Base-by-base conservation (phyloP, 345 rosid genomes). In the Eucalyptus fibrosa region DNA sequence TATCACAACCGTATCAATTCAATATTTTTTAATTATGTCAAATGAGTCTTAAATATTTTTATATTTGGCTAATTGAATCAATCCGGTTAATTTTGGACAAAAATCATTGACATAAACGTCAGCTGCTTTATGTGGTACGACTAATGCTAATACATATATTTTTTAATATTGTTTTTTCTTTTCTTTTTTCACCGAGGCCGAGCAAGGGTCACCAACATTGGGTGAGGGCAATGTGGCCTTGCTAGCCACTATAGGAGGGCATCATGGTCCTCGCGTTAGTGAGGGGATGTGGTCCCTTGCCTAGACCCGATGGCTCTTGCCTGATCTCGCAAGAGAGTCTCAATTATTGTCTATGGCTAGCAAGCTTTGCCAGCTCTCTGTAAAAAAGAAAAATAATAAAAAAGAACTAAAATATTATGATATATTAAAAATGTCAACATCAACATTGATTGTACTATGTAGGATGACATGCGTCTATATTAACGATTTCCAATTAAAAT, bases 401-500 rank as follows among this genome's bases (percentile, higher is more conserved):
- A 8, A 53, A 53, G 1, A 24, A 24, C 4, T 56, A 23, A 56
- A 56, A 24, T 10, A 2, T 19, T 53, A 53, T 56, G 13, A 56
- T 23, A 10, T 56, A 9, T 56, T 56, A 10, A 10, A 24, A 56
- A 56, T 56, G 1, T 56, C 62, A 9, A 24, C 0, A 56, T 56
- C 3, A 2, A 0, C 1, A 1, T 0, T 8, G 1, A 3, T 19
- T 2, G 1, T 56, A 2, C 1, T 1, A 1, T 23, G 13, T 24
- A 56, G 3, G 62, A 56, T 3, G 7, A 23, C 1, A 0, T 4
- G 8, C 0, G 1, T 23, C 0, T 56, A 24, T 24, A 10, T 56
- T 24, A 56, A 0, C 0, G 2, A 9, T 56, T 56, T 56, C 3
- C 14, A 23, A 56, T 24, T 24, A 56, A 56, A 56, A 23, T 56